Base-by-base conservation (phyloP, 805 yeast genomes). In the Zygoascus biomembranicola region DNA sequence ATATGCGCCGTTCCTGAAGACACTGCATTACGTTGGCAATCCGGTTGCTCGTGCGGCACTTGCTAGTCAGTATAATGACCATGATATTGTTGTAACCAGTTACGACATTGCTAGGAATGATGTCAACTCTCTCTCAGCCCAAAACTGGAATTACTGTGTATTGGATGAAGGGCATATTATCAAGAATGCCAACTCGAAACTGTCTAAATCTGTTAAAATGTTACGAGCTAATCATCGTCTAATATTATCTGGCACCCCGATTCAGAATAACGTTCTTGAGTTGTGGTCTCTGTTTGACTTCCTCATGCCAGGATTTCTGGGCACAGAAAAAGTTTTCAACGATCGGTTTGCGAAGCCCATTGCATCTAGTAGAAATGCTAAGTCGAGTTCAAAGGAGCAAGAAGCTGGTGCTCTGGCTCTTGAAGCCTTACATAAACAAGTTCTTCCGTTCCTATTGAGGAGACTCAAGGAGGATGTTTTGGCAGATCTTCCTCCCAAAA, bases 301-400 rank as follows among this genome's bases (percentile, higher is more conserved):
- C 68, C 75, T 94, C 68, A 94, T 94, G 99, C 99, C 99, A 1
- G 99, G 99, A 0, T 94, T 94, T 64, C 74, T 94, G 59, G 99
- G 99, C 13, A 84, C 95, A 2, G 99, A 94, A 64, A 92, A 90
- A 69, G 78, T 85, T 49, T 94, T 94, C 73, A 94, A 90, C 63
- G 98, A 92, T 57, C 79, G 90, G 60, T 94, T 92, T 75, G 95
- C 97, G n/a, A 90, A 90, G 64, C 99, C 99, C 2, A 94, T 94
- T 66, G 92, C 97, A 2, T 92, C 95, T 1, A 85, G 96, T 43
- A 77, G 97, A 65, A 88, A 87, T 60, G 84, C 89, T 60, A 92
- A 90, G 66, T 87, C 90, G 0, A 83, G 94, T 0, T 84, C 95
- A 0, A 92, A 84, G 63, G 99, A 94, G 62, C 98, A 94, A 66